These are phyloP conservation scores for Santalum album DNA, from an alignment of 164 flowering plant species.

Conservation along the genomic window DNA sequence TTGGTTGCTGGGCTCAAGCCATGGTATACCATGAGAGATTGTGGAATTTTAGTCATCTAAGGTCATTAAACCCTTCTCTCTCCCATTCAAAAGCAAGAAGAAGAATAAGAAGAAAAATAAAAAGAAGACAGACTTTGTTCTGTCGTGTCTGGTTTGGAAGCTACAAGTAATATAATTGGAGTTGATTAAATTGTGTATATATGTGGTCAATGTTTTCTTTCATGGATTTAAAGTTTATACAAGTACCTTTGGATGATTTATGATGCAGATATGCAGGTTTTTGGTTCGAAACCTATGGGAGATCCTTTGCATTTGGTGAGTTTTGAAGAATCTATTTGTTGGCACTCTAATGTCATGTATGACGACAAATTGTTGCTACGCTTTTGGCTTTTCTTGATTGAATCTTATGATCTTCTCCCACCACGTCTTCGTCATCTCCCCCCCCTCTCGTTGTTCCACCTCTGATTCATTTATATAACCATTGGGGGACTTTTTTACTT, in stretches of 20 bases:
- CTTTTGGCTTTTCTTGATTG: too few species aligned
- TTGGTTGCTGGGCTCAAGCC: neutral
- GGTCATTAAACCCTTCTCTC: neutral
- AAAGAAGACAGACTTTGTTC: neutral
- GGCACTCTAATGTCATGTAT: too few species aligned
- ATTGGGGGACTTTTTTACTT: too few species aligned
- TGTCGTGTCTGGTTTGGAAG: neutral
- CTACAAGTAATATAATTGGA: too few species aligned
- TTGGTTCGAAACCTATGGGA: conserved; percentile 63
- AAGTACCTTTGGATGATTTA: neutral
- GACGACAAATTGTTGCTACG: too few species aligned
- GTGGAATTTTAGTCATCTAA: neutral
- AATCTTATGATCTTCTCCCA: too few species aligned
- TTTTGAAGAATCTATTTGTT: conserved; percentile 4
- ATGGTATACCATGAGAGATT: neutral
- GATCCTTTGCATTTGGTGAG: conserved; percentile 82
- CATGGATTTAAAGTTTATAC: conserved; percentile 3
- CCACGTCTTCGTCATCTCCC: too few species aligned
- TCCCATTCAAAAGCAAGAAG: too few species aligned
- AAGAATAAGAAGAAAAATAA: too few species aligned
- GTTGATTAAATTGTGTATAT: neutral
- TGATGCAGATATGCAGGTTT: conserved; percentile 79
- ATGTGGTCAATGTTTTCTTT: neutral
- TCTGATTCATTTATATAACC: too few species aligned
- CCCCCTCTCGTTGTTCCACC: too few species aligned